Evolutionary conservation across 2,329 filamentous ascomycete species (phyloP).

Genomic region (Ophiosphaerella narmari): DNA sequence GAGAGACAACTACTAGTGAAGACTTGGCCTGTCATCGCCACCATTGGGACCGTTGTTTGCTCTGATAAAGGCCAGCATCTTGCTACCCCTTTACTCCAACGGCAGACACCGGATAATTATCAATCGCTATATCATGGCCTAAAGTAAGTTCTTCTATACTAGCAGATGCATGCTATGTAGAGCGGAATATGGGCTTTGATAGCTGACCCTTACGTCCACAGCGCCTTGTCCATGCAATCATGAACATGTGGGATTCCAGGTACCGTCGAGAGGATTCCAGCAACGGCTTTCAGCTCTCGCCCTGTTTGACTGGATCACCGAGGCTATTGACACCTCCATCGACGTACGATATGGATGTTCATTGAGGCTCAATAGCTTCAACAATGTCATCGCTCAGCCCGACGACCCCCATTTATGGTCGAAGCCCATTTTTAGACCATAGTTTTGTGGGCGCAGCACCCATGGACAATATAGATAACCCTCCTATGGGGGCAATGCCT

Average conservation of each 20-base stretch:
- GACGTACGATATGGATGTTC: constrained; percentile 31
- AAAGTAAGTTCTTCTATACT: not conserved
- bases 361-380: constrained; percentile 37
- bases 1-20: constrained; percentile 18
- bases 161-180: not conserved
- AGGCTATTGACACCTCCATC: constrained; percentile 33
- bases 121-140: not conserved
- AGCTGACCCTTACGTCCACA: too few relatives aligned
- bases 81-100: constrained; percentile 18
- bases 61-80: constrained; percentile 36
- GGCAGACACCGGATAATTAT: not conserved
- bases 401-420: constrained; percentile 31
- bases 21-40: constrained; percentile 21
- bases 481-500: constrained; percentile 19
- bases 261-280: constrained; percentile 14
- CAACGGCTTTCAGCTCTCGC: constrained; percentile 28
- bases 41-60: constrained; percentile 23
- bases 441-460: constrained; percentile 19
- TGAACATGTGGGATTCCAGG: constrained; percentile 15
- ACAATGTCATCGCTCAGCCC: constrained; percentile 32
- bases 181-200: too few relatives aligned
- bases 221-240: too few relatives aligned
- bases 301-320: constrained; percentile 18
- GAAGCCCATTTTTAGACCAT: constrained; percentile 28
- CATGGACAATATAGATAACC: constrained; percentile 19